Evolutionary conservation across 352 stramenopile species (phyloP), one percentile per base, ranked within the genome.

Genomic region (Pythium vanterpoolii): DNA sequence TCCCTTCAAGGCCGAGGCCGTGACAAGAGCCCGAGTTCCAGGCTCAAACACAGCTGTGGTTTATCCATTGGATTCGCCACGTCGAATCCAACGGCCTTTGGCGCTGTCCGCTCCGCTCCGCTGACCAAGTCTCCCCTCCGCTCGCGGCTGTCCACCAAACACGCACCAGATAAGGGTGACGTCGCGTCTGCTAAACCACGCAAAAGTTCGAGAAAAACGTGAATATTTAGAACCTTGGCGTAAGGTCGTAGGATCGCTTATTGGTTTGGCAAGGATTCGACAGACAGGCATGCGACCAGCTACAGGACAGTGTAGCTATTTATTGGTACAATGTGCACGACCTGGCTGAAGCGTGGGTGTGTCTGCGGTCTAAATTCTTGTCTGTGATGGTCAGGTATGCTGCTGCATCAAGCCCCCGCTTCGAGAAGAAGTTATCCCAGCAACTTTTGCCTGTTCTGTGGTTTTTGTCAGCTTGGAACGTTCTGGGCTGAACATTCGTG

Each of bases 401-500:
- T n/a, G n/a, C 24, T 48, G 42, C 21, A n/a, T 19, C 42, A 30
- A 48, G 28, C n/a, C 36, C 44, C 48, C 23, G 36, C 9, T 47
- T 56, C 49, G 49, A 56, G 49, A 56, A 56, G 47, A 46, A 47
- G 30, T 34, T 44, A 6, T 21, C 1, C n/a, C n/a, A n/a, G n/a
- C n/a, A 23, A 19, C 11, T 56, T 56, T 56, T 46, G n/a, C n/a
- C n/a, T n/a, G n/a, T 49, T 6, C 9, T 49, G 40, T n/a, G 19
- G 33, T 34, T 18, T 14, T 24, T 44, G 19, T 57, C 36, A 38
- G 4, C 9, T 47, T n/a, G 30, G 47, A 58, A 34, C 45, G 45
- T 42, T 42, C 45, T 31, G 36, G 36, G 21, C 39, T 66, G 60
- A 61, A 61, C 42, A 50, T 68, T 68, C 54, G 39, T 47, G 53